These are phyloP conservation scores for Corymbia citriodora DNA, from an alignment of 441 rosid species.

Conservation along the genomic window DNA sequence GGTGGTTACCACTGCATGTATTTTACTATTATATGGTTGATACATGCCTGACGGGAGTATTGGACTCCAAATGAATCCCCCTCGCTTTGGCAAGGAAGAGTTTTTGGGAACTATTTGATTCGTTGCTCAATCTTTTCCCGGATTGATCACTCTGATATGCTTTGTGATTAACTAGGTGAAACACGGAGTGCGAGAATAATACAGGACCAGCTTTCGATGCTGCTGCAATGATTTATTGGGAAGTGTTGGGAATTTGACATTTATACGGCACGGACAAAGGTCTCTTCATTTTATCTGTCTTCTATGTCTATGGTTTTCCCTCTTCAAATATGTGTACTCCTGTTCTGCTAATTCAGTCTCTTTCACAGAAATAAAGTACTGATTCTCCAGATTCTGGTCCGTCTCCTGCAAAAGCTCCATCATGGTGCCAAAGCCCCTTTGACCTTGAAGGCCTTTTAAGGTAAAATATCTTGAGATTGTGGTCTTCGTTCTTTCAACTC, in stretches of 20 bases:
- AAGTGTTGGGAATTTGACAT: constrained; percentile 55
- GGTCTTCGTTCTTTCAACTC: no score
- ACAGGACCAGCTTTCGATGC: constrained; percentile 78
- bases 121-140: neutral
- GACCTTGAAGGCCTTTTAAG: no score
- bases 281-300: constrained; percentile 2
- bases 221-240: constrained; percentile 37
- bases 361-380: no score
- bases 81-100: constrained; percentile 25
- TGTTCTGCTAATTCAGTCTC: no score
- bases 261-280: constrained; percentile 63
- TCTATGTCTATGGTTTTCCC: no score
- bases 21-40: constrained; percentile 54
- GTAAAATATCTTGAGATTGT: no score
- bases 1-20: constrained; percentile 34
- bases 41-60: constrained; percentile 70
- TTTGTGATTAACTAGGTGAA: constrained; percentile 3
- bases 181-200: constrained; percentile 56
- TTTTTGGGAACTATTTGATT: constrained; percentile 24
- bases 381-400: no score
- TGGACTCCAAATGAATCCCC: constrained; percentile 36
- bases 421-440: no score
- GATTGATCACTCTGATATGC: neutral
- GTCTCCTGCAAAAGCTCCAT: no score
- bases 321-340: no score